Base-by-base conservation (phyloP, 2,329 filamentous ascomycete species). In the Zymoseptoria brevis region DNA sequence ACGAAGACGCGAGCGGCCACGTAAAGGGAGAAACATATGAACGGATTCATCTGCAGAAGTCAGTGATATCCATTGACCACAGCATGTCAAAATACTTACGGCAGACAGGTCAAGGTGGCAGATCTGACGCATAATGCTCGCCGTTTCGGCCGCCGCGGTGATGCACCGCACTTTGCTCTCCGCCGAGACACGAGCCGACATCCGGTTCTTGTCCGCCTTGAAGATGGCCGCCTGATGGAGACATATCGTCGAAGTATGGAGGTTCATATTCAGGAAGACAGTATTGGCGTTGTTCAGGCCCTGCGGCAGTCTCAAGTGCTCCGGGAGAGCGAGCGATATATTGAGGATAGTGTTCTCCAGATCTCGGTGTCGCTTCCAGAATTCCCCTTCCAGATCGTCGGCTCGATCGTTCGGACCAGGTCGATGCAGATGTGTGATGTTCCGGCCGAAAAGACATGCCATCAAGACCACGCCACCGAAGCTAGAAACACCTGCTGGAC, bases 141-240 rank as follows among this genome's bases (percentile, higher is more conserved):
- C 89, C 70, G 96, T 95, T 71, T 96, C 92, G 59, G 92, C 91
- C 26, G 94, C 94, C 11, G 93, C 91, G 21, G 91, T 91, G 60
- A 97, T 90, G 68, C 94, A 97, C 62, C 94, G 84, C 13, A 94
- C 84, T 73, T 96, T 96, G 73, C 92, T 96, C 71, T 97, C 93
- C 1, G 88, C 85, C 63, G 89, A 87, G 53, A 96, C 87, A 19
- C 87, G 86, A 1, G 82, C 78, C 0, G 90, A 86, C 61, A 96
- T 77, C 56, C 85, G 83, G 73, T 96, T 88, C 75, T 91, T 94
- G 68, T 97, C 93, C 0, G 92, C 91, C 72, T 96, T 97, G 81
- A 93, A 96, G 19, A 99, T 97, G 24, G 94, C 94, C 2, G 93
- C 94, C 76, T 99, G 94, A 70, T 99, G 94, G n/a, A 99, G 79